A percentile compares a stretch with the other conserved stretches of the same genome.
Evolutionary conservation across 345 rosid genomes (phyloP).

Genomic region (Salix dunnii): DNA sequence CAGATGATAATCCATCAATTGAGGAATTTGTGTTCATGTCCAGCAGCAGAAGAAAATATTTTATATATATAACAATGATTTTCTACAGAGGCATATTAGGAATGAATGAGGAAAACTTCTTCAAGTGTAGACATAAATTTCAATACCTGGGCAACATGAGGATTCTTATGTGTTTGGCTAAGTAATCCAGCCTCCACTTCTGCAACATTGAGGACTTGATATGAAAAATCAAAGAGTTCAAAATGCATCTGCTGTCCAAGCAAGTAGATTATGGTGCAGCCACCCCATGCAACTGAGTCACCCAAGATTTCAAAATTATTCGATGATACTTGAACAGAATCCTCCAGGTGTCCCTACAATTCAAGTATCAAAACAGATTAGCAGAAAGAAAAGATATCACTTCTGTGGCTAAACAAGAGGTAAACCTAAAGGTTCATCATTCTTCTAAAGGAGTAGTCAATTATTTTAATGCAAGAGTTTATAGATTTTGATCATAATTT

Average conservation of each 20-base stretch:
- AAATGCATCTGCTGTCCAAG: conserved; percentile 98
- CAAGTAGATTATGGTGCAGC: conserved; percentile 90
- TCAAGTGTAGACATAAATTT: background rate
- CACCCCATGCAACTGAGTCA: conserved; percentile 97
- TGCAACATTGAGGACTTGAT: conserved; percentile 93
- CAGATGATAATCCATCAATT: background rate
- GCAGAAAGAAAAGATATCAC: background rate
- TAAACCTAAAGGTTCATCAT: background rate
- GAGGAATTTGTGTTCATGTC: background rate
- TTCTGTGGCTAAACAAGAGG: background rate
- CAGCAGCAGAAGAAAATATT: background rate
- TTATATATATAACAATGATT: background rate
- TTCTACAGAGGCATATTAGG: background rate
- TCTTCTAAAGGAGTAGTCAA: background rate
- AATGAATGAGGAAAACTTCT: background rate
- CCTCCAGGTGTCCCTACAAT: conserved; percentile 81
- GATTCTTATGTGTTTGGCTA: conserved; percentile 48
- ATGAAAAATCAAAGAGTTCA: conserved; percentile 92
- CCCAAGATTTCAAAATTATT: conserved; percentile 66
- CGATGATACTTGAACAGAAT: conserved; percentile 44
- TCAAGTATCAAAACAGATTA: conserved; percentile 17
- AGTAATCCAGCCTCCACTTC: conserved; percentile 81
- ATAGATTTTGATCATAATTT: background rate
- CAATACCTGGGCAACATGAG: conserved; percentile 62
- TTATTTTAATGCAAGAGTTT: background rate